Evolutionary conservation across 768 basidiomycete species (phyloP), one percentile per base, ranked within the genome.

Genomic region (Kockovaella imperatae): DNA sequence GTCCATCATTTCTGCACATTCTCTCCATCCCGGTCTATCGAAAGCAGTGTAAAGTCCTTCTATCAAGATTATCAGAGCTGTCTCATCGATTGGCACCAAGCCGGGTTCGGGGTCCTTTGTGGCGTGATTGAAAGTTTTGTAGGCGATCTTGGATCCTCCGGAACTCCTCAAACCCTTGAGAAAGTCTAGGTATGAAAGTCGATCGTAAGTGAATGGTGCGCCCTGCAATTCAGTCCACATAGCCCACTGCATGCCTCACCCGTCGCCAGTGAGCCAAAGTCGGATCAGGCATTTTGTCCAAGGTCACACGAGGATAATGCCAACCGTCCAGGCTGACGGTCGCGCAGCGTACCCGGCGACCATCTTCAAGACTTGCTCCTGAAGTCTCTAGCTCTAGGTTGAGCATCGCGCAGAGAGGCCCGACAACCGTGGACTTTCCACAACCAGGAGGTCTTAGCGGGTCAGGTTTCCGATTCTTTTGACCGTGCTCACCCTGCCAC

Each of bases 251-350:
- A n/a, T 15, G n/a, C 44, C 67, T 52, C 35, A 71, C 70, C 18
- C 90, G 79, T 39, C 87, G 71, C 49, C 83, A 83, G 56, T 84
- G 80, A 0, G 90, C 88, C 32, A 81, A 77, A 44, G 77, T 75
- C 0, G 89, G 83, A 67, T 95, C 81, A 54, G 65, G 26, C 14
- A 55, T 56, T 8, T 26, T 21, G 60, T 86, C 86, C 23, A 97
- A 79, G 54, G 85, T 80, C 3, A 80, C 78, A 18, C 87, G 80
- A n/a, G 85, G 79, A 51, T 85, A 76, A 68, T 97, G 91, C 88
- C 89, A 97, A 8, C 93, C 91, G 64, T 96, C 91, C 31, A 89
- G 75, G 5, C 84, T 80, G n/a, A n/a, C n/a, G n/a, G n/a, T n/a
- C n/a, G n/a, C n/a, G n/a, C n/a, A n/a, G n/a, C n/a, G n/a, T n/a